Conservation (phyloP, 805 yeast species). For the Candida corydali region DNA sequence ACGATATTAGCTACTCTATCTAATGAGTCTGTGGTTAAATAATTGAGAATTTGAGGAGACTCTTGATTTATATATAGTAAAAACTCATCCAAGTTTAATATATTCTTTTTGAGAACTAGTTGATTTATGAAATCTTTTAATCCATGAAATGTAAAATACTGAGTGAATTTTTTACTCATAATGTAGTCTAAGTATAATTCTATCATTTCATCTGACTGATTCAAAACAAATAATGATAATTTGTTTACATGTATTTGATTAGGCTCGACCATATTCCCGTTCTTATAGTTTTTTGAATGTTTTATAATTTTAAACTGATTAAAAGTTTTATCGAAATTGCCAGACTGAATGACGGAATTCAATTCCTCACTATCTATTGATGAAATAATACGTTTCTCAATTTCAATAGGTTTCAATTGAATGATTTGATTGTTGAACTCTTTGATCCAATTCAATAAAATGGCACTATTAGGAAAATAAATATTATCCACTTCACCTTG, state of each 20-base stretch:
- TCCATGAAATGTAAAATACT: constrained; percentile 5
- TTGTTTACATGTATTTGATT: constrained; percentile 9
- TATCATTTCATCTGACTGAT: neutral
- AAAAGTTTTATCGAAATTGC: constrained; percentile 10
- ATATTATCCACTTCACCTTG: constrained; percentile 8
- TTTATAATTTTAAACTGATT: constrained; percentile 12
- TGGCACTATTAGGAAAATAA: constrained; percentile 23
- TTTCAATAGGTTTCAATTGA: constrained; percentile 9
- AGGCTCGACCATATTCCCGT: constrained; percentile 12
- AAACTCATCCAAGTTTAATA: constrained; percentile 1
- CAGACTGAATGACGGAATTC: neutral
- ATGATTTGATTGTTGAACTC: constrained; percentile 19
- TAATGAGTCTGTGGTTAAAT: constrained; percentile 9
- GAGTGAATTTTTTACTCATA: neutral
- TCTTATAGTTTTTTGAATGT: constrained; percentile 13
- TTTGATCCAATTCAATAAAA: constrained; percentile 27
- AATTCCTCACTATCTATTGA: neutral
- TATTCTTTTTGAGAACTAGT: neutral
- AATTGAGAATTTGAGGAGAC: neutral
- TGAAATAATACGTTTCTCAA: neutral
- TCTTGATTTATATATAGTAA: neutral
- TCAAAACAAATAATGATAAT: constrained; percentile 10
- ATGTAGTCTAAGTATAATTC: neutral
- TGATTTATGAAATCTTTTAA: constrained; percentile 3
- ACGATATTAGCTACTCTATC: constrained; percentile 17